Evolutionary conservation across 179 eudicot species (phyloP), one percentile per base, ranked within the genome.

Genomic region (Dionaea muscipula): DNA sequence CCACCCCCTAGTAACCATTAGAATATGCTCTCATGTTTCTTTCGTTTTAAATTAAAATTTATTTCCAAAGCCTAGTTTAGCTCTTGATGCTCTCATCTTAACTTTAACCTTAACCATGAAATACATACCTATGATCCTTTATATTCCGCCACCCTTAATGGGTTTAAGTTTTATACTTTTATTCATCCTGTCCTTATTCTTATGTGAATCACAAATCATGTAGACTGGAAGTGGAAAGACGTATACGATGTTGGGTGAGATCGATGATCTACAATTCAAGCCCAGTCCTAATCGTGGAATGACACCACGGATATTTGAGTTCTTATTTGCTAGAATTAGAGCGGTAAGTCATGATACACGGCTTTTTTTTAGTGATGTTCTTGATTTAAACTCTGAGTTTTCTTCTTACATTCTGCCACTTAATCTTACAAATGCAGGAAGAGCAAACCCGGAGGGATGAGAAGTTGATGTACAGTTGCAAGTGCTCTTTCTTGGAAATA

Each of bases 151-250:
- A 28, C 3, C 4, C 37, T 27, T 26, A 18, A 6, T 28, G 35
- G 46, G 24, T 16, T 39, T 16, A 27, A 38, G 31, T 54, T 23
- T 31, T 16, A 43, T n/a, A 17, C 24, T 19, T 33, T 63, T 39
- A 22, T 21, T 44, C 24, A 21, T 46, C n/a, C 1, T 56, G 5
- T 25, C 40, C 43, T 59, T 9, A 47, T 57, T n/a, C 25, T 53
- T 40, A 16, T 8, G 15, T 27, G 24, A 51, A 7, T 25, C 26
- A 40, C 40, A 33, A 7, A 37, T 60, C 18, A 54, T 76, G 67
- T 43, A 93, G 99, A 93, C 99, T 16, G 96, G 99, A 73, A 93
- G 99, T 69, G 99, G 99, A 37, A 93, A 93, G 74, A 93, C 99
- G 15, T 68, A 75, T 71, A 93, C 96, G 53, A 93, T 93, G 99